Evolutionary conservation across 176 grass and related monocot genomes (phyloP).

Genomic region (Aechmea fasciata): DNA sequence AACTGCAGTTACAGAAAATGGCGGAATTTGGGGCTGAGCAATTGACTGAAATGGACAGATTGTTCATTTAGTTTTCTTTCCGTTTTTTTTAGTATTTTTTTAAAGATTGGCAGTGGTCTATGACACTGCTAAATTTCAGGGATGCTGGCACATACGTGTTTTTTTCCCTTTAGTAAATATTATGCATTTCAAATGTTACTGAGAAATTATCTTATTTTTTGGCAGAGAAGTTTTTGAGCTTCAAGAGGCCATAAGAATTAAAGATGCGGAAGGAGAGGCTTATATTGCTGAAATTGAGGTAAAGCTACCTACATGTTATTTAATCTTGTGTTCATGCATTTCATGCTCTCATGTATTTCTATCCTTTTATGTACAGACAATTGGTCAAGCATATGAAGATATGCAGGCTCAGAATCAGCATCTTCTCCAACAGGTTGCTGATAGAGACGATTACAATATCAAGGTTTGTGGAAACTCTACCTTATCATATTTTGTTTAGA

Average conservation of each 20-base stretch:
- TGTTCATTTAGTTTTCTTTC: too few relatives aligned
- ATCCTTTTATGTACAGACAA: constrained; percentile 47
- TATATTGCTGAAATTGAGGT: constrained; percentile 98
- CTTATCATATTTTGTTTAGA: too few relatives aligned
- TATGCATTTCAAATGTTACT: neutral
- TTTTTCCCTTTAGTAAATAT: neutral
- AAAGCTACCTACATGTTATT: neutral
- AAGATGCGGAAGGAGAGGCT: constrained; percentile 73
- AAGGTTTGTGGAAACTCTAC: constrained; percentile 43
- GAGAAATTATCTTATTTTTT: constrained; percentile 13
- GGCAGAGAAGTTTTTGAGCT: constrained; percentile 72
- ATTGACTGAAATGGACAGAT: too few relatives aligned
- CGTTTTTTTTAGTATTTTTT: too few relatives aligned
- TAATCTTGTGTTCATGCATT: neutral
- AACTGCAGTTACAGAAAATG: too few relatives aligned
- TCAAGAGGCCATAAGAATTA: constrained; percentile 78
- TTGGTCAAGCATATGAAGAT: constrained; percentile 99
- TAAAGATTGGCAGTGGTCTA: too few relatives aligned
- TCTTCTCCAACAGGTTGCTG: constrained; percentile 79
- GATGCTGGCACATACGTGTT: too few relatives aligned
- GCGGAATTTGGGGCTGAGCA: too few relatives aligned
- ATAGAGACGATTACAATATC: constrained; percentile 96
- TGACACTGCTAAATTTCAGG: too few relatives aligned
- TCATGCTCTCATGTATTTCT: constrained; percentile 19
- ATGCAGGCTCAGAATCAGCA: constrained; percentile 92